Evolutionary conservation across 1,284 basidiomycete species (phyloP), one percentile per base, ranked within the genome.

Genomic region (Cryptococcus sp.): DNA sequence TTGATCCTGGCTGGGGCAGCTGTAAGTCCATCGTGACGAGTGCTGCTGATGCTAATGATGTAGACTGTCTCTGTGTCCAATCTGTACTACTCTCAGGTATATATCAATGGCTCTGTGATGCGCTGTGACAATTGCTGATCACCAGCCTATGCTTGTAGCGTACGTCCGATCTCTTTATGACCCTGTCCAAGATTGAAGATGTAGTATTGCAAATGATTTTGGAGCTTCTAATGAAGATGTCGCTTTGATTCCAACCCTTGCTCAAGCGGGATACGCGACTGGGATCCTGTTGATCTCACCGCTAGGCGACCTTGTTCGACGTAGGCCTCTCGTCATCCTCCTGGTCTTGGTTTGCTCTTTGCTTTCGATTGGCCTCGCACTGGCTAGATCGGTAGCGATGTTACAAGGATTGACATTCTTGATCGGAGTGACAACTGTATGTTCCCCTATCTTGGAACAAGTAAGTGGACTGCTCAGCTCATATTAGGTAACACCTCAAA

Each of bases 1-100:
- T 62, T 69, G 11, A 77, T 82, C 0, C 87, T 88, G 61, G 85
- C 84, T 11, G 75, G 85, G 52, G 81, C 80, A n/a, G 82, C 83
- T 60, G 86, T 85, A n/a, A 81, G 82, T 64, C 63, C 54, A 54
- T 31, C 4, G 28, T 28, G 28, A 28, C 4, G 4, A 28, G 4
- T 28, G 28, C 4, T 28, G 28, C 28, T 28, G 28, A 28, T 28
- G 28, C 28, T 18, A 18, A 46, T 11, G 16, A 14, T 28, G 9
- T 44, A 64, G 60, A 69, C 63, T 22, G 54, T 67, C n/a, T 56
- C 61, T 1, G 69, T 69, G 49, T 47, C 81, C 18, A 87, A 87
- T 56, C 63, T 87, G 46, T 87, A 86, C 62, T 87, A 87, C 57
- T 83, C 83, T 53, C 86, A 69, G 36, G 36, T 39, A 19, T 28